Base-by-base conservation (phyloP, 257 asterid species). In the Penstemon eatonii region DNA sequence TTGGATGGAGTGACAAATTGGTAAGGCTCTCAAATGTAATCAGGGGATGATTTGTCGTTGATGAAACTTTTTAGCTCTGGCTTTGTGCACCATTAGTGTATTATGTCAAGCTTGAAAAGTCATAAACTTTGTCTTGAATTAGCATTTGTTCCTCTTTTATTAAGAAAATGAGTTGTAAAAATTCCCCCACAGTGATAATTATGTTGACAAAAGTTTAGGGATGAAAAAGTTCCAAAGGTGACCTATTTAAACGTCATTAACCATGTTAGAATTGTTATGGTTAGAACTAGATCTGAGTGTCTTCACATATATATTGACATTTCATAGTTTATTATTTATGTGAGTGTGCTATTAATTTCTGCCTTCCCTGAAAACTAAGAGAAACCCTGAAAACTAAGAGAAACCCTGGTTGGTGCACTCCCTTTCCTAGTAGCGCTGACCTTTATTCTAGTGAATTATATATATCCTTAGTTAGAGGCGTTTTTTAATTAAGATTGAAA, bases 1-100 rank as follows among this genome's bases (percentile, higher is more conserved):
- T 92, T 37, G 98, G 98, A 70, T 92, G 98, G 98, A 92, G 98
- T 72, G 97, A 92, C 82, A 92, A 92, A 79, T 75, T 92, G 98
- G 98, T 92, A 90, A 81, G 72, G 73, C 66, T 62, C 52, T 61
- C 13, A 51, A 51, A 65, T 7, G 46, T 54, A 43, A 69, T 61
- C 39, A 25, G 60, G 47, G 39, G 55, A 55, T 59, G 40, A 51
- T 42, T 42, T 55, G 43, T 59, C 25, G 19, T 44, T 62, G 44
- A 72, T 71, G 15, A 54, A 71, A 53, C 61, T 61, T 49, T 40
- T 70, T 51, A 56, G 55, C 39, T 40, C 57, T 73, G 62, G 51
- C 67, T 49, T 37, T 65, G 57, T 68, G 65, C 41, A n/a, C 68
- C 75, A 56, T 67, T 44, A 19, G 57, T 59, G 46, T 57, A 6